Base-by-base conservation (phyloP, 2,329 filamentous ascomycete species). In the Rugonectria rugulosa region DNA sequence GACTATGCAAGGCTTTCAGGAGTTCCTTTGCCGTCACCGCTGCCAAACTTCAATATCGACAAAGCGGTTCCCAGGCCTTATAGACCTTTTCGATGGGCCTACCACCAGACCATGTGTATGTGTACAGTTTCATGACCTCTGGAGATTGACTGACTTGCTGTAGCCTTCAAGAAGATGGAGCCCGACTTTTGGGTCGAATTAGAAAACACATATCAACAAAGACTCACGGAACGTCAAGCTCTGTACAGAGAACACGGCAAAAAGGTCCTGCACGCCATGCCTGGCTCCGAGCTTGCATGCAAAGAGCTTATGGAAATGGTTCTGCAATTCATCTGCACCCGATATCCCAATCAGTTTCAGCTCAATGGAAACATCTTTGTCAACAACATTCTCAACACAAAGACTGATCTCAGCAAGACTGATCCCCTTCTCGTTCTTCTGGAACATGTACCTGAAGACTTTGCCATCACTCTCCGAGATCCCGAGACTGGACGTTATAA, bases 261-360 rank as follows among this genome's bases (percentile, higher is more conserved):
- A 9, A 74, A 77, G 4, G 85, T 96, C 2, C 79, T 95, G 1
- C 82, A 88, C 52, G 79, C 80, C 26, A 78, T 93, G 0, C 90
- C 90, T 0, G 91, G 91, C 1, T 88, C 88, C 0, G 89, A 95
- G 65, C 77, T 95, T 0, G 91, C 87, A 0, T 91, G 88, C 70
- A 92, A 92, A 68, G 92, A 96, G 66, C 77, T 95, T 6, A 93
- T 95, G 91, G 92, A 96, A 72, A 92, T 94, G 86, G 82, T 80
- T 3, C 64, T 96, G 4, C 90, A 94, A 61, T 96, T 94, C 62
- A 73, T 94, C n/a, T 90, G 86, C 57, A 81, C 85, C 4, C 81
- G 91, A 4, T 96, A 96, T 67, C 91, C 92, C 0, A 82, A 87
- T 6, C 87, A 89, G 62, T 96, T 96, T 71, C 77, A 77, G 4